Evolutionary conservation across 2,329 filamentous ascomycete species (phyloP).

Genomic region (Penicillium sp.): DNA sequence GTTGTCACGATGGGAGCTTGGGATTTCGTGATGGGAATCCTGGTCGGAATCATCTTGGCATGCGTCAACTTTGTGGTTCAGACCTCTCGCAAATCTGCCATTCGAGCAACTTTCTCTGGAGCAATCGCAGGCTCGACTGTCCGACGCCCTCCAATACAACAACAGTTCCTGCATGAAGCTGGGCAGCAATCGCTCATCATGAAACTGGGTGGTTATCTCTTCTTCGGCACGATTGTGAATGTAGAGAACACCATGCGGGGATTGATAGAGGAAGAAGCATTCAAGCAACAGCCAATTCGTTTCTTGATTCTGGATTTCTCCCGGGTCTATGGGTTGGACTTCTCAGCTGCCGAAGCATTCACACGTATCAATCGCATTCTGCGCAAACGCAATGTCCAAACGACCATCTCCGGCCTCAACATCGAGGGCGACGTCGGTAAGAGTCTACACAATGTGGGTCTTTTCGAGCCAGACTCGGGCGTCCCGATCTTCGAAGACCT

Average conservation of each 20-base stretch:
- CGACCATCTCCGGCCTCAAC: conserved; percentile 82
- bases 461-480: conserved; percentile 73
- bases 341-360: conserved; percentile 94
- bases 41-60: conserved; percentile 86
- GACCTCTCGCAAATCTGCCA: conserved; percentile 84
- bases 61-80: conserved; percentile 91
- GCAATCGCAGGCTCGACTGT: conserved; percentile 91
- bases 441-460: conserved; percentile 79
- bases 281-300: conserved; percentile 76
- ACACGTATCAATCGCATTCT: conserved; percentile 87
- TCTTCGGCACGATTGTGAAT: conserved; percentile 96
- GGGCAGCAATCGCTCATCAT: conserved; percentile 88
- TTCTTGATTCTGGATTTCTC: conserved; percentile 88
- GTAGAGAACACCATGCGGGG: conserved; percentile 87
- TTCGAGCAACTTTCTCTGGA: conserved; percentile 87
- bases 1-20: conserved; percentile 95
- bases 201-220: conserved; percentile 92
- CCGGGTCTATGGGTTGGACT: conserved; percentile 90
- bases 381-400: conserved; percentile 73
- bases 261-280: conserved; percentile 81
- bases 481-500: conserved; percentile 85
- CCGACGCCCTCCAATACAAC: conserved; percentile 84
- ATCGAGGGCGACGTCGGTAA: conserved; percentile 75
- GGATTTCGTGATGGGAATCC: conserved; percentile 94
- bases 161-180: conserved; percentile 81